phyloP scores from a whole-genome alignment of 371 early-diverging fungal species.

The Smittium culicis region DNA sequence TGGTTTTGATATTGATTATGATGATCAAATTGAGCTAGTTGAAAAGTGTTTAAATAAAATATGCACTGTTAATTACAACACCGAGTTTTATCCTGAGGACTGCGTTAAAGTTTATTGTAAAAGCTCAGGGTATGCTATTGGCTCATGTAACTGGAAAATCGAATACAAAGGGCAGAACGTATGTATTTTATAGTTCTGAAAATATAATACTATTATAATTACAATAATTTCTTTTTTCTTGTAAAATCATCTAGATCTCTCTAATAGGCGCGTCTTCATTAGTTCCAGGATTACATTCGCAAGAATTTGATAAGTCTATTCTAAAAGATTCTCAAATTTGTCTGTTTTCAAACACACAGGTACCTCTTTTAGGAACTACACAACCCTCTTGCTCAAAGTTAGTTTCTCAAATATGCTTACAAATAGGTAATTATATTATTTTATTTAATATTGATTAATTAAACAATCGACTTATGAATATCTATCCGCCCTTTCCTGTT shows the following conservation, averaged over 20 bases:
- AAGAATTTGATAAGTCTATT: constrained; percentile 44
- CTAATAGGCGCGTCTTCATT: constrained; percentile 52
- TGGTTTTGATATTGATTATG: not conserved
- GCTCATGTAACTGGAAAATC: constrained; percentile 58
- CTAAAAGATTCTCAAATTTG: constrained; percentile 43
- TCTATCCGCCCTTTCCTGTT: not conserved
- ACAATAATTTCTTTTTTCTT: too few relatives aligned
- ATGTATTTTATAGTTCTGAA: not conserved
- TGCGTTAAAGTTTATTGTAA: constrained; percentile 36
- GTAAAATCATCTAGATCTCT: constrained; percentile 31
- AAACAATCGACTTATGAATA: too few relatives aligned
- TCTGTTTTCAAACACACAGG: constrained; percentile 25
- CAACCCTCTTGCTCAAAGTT: constrained; percentile 1
- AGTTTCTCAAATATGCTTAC: constrained; percentile 4
- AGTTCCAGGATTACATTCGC: constrained; percentile 46
- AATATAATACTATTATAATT: too few relatives aligned
- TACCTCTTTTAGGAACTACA: constrained; percentile 8
- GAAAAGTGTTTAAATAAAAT: constrained; percentile 23
- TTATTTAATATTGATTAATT: not conserved
- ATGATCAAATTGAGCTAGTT: not conserved
- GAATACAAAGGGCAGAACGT: constrained; percentile 43
- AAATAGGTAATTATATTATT: constrained; percentile 6
- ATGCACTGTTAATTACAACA: constrained; percentile 27
- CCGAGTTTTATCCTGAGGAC: constrained; percentile 25
- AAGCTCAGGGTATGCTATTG: constrained; percentile 54